Evolutionary conservation across 257 asterid species (phyloP).

Genomic region (Craterostigma plantagineum): DNA sequence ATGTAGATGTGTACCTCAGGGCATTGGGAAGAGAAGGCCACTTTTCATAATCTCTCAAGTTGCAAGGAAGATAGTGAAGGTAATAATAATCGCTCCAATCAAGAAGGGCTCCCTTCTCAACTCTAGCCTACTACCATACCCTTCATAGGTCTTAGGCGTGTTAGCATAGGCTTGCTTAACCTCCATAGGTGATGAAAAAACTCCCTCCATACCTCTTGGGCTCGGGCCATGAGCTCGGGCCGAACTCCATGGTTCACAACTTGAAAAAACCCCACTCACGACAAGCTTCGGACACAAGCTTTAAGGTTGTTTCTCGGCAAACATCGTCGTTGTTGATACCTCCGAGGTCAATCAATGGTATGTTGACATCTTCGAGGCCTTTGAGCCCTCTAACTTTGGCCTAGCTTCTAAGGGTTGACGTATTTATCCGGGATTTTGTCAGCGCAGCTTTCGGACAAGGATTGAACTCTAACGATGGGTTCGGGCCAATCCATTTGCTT

Average conservation of each 20-base stretch:
- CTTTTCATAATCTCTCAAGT: constrained; percentile 41
- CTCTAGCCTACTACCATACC: constrained; percentile 71
- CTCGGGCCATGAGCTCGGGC: constrained; percentile 39
- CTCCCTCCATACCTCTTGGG: constrained; percentile 48
- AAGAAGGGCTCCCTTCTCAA: constrained; percentile 65
- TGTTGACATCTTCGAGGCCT: constrained; percentile 6
- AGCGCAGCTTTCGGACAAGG: constrained; percentile 27
- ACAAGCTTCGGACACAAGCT: constrained; percentile 34
- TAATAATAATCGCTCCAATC: constrained; percentile 91
- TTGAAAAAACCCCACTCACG: constrained; percentile 76
- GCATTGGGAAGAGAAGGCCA: constrained; percentile 62
- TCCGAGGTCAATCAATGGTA: constrained; percentile 40
- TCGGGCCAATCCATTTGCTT: constrained; percentile 50
- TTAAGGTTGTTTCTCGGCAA: constrained; percentile 5
- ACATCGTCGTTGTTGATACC: constrained; percentile 9
- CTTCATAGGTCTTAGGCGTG: constrained; percentile 64
- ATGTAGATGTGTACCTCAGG: constrained; percentile 39
- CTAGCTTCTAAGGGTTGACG: constrained; percentile 26
- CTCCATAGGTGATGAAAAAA: constrained; percentile 63
- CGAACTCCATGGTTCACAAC: constrained; percentile 62
- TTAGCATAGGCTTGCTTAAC: constrained; percentile 47
- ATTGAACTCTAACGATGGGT: constrained; percentile 64
- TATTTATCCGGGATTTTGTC: constrained; percentile 31
- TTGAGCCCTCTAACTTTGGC: constrained; percentile 8
- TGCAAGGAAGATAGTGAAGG: constrained; percentile 55